Evolutionary conservation across 1,139 yeast genomes (phyloP).

Genomic region (Candida pseudoviswanathii): DNA sequence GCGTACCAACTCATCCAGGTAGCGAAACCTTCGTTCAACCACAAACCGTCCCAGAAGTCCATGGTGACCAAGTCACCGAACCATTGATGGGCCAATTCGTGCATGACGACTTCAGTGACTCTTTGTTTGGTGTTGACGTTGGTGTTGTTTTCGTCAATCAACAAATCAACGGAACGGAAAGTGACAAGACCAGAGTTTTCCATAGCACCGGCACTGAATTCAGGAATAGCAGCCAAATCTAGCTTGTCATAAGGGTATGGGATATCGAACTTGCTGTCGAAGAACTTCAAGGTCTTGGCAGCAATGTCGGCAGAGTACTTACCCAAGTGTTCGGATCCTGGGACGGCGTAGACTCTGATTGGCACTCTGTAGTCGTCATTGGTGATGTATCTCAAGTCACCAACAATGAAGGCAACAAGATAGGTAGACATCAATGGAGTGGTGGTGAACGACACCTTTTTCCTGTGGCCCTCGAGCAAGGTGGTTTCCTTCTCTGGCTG

Average conservation of each 20-base stretch:
- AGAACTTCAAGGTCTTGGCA: slow-evolving; percentile 53
- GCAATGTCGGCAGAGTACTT: slow-evolving; percentile 53
- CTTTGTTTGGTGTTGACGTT: slow-evolving; percentile 48
- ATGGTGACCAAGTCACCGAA: slow-evolving; percentile 64
- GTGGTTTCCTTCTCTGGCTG: slow-evolving; percentile 68
- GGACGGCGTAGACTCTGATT: slow-evolving; percentile 56
- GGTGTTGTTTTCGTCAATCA: slow-evolving; percentile 48
- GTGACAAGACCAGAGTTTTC: slow-evolving; percentile 63
- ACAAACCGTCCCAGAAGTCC: slow-evolving; percentile 67
- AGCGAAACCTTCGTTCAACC: slow-evolving; percentile 67
- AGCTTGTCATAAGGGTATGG: slow-evolving; percentile 63
- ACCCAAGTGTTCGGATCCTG: slow-evolving; percentile 54
- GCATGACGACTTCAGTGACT: slow-evolving; percentile 61
- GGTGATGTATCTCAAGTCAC: slow-evolving; percentile 75
- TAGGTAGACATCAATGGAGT: slow-evolving; percentile 82
- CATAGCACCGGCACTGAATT: slow-evolving; percentile 64
- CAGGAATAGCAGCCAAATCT: slow-evolving; percentile 59
- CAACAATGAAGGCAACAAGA: slow-evolving; percentile 75
- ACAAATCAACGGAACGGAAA: slow-evolving; percentile 55
- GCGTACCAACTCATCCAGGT: slow-evolving; percentile 60
- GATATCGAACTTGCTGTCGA: slow-evolving; percentile 53
- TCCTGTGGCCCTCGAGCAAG: slow-evolving; percentile 45
- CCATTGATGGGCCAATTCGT: slow-evolving; percentile 69
- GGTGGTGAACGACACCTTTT: slow-evolving; percentile 48
- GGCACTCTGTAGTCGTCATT: slow-evolving; percentile 65